Conservation (phyloP, 2,329 filamentous ascomycete species). For the Aspergillus pseudonomiae region DNA sequence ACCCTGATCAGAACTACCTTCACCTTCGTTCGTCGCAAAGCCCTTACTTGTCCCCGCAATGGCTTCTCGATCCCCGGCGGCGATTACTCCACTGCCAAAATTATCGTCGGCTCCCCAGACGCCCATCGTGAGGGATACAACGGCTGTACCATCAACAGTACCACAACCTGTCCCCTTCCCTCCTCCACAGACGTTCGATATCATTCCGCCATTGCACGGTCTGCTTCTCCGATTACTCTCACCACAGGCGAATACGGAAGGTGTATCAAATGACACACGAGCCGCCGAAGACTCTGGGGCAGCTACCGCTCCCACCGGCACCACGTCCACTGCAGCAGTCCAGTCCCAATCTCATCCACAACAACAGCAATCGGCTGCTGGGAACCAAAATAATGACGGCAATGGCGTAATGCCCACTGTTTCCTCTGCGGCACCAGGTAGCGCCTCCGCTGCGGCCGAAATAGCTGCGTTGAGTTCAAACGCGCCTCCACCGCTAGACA, state of each 20-base stretch:
- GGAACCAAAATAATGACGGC: conserved; percentile 30
- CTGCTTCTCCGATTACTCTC: conserved; percentile 74
- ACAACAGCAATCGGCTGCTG: conserved; percentile 31
- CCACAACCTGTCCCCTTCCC: conserved; percentile 62
- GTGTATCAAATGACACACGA: conserved; percentile 36
- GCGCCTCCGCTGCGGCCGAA: conserved; percentile 24
- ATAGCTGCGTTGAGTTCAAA: conserved; percentile 29
- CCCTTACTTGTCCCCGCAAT: conserved; percentile 30
- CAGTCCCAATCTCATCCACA: conserved; percentile 27
- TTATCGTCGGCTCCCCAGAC: conserved; percentile 39
- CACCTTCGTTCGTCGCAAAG: not conserved
- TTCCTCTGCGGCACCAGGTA: conserved; percentile 34
- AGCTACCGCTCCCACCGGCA: conserved; percentile 25
- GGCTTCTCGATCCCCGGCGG: conserved; percentile 39
- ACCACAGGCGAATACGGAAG: conserved; percentile 43
- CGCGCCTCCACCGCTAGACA: conserved; percentile 54
- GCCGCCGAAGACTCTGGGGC: conserved; percentile 27
- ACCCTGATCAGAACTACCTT: conserved; percentile 13
- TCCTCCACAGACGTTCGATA: conserved; percentile 80
- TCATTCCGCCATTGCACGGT: conserved; percentile 77
- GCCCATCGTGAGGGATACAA: conserved; percentile 31
- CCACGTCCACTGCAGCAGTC: conserved; percentile 14
- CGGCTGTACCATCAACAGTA: conserved; percentile 33
- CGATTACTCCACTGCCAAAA: conserved; percentile 48
- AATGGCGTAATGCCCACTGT: conserved; percentile 29